Conservation (phyloP, 176 grass and related monocot genomes). For the Saccharum spontaneum region DNA sequence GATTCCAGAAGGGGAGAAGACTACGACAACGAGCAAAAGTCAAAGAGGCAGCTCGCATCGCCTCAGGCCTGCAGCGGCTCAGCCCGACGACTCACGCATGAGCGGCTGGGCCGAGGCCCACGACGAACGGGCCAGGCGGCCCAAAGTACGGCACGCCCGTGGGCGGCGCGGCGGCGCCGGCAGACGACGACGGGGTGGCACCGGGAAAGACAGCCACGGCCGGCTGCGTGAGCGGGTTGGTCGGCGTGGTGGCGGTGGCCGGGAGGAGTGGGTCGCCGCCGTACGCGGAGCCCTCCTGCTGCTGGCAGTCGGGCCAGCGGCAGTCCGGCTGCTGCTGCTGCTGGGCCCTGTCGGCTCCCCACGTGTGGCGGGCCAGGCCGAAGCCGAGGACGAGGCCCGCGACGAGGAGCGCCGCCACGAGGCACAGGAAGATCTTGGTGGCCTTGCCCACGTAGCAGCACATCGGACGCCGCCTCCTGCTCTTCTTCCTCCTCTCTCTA, state of each 20-base stretch:
- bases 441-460: too few species aligned
- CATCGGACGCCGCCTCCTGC: too few species aligned
- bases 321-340: slow-evolving; percentile 41
- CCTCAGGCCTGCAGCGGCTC: background rate
- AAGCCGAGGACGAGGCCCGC: slow-evolving; percentile 64
- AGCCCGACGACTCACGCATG: slow-evolving; percentile 19
- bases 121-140: slow-evolving; percentile 36
- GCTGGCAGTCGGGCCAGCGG: slow-evolving; percentile 54
- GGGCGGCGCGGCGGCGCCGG: slow-evolving; percentile 9
- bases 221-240: slow-evolving; percentile 38
- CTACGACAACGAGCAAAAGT: background rate
- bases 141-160: slow-evolving; percentile 28
- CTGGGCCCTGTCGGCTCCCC: slow-evolving; percentile 48
- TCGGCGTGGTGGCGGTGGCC: slow-evolving; percentile 27
- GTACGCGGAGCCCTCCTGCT: slow-evolving; percentile 10
- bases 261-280: slow-evolving; percentile 64
- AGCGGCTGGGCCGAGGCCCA: slow-evolving; percentile 31
- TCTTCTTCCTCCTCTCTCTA: background rate
- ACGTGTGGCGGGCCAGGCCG: slow-evolving; percentile 49
- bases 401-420: slow-evolving; percentile 50
- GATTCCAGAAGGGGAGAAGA: background rate
- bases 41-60: background rate
- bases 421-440: background rate
- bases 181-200: background rate
- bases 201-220: slow-evolving; percentile 11